These are phyloP conservation scores for Saturnispora dispora DNA, from an alignment of 805 yeast genomes.

Conservation along the genomic window DNA sequence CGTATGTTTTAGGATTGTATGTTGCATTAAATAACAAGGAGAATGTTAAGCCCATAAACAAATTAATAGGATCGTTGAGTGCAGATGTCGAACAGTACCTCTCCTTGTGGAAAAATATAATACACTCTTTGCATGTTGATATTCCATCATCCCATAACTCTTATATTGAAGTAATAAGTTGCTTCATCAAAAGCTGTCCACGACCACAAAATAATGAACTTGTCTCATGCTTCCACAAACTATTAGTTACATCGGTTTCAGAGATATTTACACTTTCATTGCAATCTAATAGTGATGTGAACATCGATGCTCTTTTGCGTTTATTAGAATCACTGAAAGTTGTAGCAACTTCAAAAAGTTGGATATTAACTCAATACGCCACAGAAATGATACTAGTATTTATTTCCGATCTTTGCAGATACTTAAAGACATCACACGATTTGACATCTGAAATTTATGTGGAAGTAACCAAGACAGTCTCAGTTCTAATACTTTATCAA, in stretches of 20 bases:
- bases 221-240: neutral
- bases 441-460: slow-evolving; percentile 20
- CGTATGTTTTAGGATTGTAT: slow-evolving; percentile 19
- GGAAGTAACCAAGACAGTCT: slow-evolving; percentile 39
- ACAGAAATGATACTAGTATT: slow-evolving; percentile 39
- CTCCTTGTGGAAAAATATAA: slow-evolving; percentile 6
- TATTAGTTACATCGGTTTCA: slow-evolving; percentile 7
- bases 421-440: slow-evolving; percentile 2
- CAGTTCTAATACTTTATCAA: slow-evolving; percentile 57
- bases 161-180: slow-evolving; percentile 2
- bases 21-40: slow-evolving; percentile 11
- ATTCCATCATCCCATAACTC: neutral
- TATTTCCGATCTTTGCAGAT: slow-evolving; percentile 10
- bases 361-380: slow-evolving; percentile 58
- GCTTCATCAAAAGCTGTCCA: slow-evolving; percentile 3
- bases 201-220: neutral
- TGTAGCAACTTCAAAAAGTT: slow-evolving; percentile 39
- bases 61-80: neutral
- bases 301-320: neutral
- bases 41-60: slow-evolving; percentile 3
- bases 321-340: slow-evolving; percentile 30
- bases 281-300: neutral
- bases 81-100: neutral
- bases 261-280: neutral
- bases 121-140: slow-evolving; percentile 3